A percentile compares a stretch with the other conserved stretches of the same genome.
These are phyloP conservation scores for Alternaria metachromatica DNA, from an alignment of 2,329 filamentous ascomycete genomes.

Conservation along the genomic window DNA sequence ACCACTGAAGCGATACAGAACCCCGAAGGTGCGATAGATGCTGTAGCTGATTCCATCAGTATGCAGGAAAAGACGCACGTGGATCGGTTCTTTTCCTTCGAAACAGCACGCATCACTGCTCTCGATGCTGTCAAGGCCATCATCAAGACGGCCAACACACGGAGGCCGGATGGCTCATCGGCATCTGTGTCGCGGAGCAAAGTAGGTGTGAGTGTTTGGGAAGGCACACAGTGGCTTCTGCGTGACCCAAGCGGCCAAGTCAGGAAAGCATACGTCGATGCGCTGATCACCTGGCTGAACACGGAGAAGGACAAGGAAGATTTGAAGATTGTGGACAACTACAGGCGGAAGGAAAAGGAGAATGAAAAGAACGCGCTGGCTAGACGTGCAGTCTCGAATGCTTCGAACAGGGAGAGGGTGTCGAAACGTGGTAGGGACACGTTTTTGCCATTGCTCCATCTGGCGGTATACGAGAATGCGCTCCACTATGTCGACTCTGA, in stretches of 20 bases:
- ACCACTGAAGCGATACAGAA: slow-evolving; percentile 59
- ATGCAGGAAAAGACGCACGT: slow-evolving; percentile 60
- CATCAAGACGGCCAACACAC: slow-evolving; percentile 75
- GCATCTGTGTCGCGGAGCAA: slow-evolving; percentile 72
- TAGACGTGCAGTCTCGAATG: slow-evolving; percentile 72
- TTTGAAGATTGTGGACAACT: slow-evolving; percentile 66
- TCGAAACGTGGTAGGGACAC: slow-evolving; percentile 64
- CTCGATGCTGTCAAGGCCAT: slow-evolving; percentile 83
- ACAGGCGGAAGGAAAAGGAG: slow-evolving; percentile 48
- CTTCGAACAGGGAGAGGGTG: slow-evolving; percentile 66
- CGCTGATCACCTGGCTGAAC: slow-evolving; percentile 82
- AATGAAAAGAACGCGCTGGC: slow-evolving; percentile 55
- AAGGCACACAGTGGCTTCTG: slow-evolving; percentile 93
- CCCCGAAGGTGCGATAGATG: slow-evolving; percentile 56
- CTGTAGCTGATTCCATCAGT: slow-evolving; percentile 56
- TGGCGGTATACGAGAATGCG: slow-evolving; percentile 88
- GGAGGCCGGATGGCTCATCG: slow-evolving; percentile 49
- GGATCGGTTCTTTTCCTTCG: slow-evolving; percentile 68
- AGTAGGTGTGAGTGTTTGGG: slow-evolving; percentile 85
- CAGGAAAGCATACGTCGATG: slow-evolving; percentile 83
- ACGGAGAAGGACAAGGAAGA: slow-evolving; percentile 76
- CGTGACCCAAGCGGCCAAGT: slow-evolving; percentile 80
- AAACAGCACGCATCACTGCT: slow-evolving; percentile 67
- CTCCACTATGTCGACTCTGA: slow-evolving; percentile 69
- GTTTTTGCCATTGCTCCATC: slow-evolving; percentile 82